Percentiles rank a stretch among this genome's conserved stretches.
These are phyloP conservation scores for Psilocybe tampanensis DNA, from an alignment of 768 basidiomycete species.

Conservation along the genomic window DNA sequence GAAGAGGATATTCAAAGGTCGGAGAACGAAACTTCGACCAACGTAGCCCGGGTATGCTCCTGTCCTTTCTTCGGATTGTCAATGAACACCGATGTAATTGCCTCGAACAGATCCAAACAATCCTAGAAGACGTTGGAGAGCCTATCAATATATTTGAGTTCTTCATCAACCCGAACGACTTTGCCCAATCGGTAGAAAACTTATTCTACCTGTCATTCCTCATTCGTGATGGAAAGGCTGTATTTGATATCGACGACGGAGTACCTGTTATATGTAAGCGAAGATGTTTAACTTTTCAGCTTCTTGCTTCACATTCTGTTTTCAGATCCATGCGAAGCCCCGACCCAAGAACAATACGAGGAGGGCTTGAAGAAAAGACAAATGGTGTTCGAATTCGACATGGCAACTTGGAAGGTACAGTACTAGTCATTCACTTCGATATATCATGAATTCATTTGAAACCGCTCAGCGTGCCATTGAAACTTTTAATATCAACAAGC, in stretches of 20 bases:
- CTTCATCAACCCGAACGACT: slow-evolving; percentile 87
- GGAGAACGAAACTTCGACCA: slow-evolving; percentile 89
- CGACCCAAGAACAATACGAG: slow-evolving; percentile 62
- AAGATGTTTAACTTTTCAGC: neutral
- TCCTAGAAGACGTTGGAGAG: slow-evolving; percentile 46
- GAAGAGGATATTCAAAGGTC: slow-evolving; percentile 84
- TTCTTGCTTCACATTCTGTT: neutral
- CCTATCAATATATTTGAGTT: slow-evolving; percentile 80
- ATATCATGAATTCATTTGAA: neutral
- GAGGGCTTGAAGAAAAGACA: slow-evolving; percentile 75
- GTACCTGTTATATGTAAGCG: slow-evolving; percentile 76
- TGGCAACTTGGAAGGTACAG: slow-evolving; percentile 84
- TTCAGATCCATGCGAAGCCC: slow-evolving; percentile 65
- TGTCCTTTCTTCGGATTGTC: neutral
- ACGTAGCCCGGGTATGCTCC: slow-evolving; percentile 69
- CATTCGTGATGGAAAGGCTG: slow-evolving; percentile 82
- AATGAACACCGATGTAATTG: neutral
- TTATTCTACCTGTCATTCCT: slow-evolving; percentile 94
- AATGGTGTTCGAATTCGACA: slow-evolving; percentile 90
- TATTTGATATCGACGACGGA: slow-evolving; percentile 68
- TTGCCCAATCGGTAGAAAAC: slow-evolving; percentile 95
- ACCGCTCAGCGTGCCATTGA: slow-evolving; percentile 77
- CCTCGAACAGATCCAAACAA: slow-evolving; percentile 53
- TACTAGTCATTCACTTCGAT: neutral
- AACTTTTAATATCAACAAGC: slow-evolving; percentile 76